phyloP scores from a whole-genome alignment of 148 eudicot species.

The Rhododendron henanense region DNA sequence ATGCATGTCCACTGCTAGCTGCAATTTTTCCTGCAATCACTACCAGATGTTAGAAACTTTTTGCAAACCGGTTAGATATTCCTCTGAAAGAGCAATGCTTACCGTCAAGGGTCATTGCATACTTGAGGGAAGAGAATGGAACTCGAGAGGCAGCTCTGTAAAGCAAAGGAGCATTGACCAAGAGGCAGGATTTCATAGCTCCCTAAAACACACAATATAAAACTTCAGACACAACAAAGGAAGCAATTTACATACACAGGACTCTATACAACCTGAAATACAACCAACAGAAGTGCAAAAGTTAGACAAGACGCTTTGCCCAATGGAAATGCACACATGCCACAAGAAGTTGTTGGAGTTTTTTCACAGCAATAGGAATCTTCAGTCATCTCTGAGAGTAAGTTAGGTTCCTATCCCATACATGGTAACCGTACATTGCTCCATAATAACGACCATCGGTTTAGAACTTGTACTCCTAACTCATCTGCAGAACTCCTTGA shows the following conservation, averaged over 20 bases:
- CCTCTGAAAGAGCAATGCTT: constrained; percentile 16
- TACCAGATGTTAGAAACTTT: background rate
- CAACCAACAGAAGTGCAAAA: background rate
- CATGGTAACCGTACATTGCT: background rate
- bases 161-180: constrained; percentile 93
- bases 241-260: background rate
- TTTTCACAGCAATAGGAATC: background rate
- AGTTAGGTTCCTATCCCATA: background rate
- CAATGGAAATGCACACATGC: background rate
- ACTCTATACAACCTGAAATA: background rate
- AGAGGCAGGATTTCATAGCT: constrained; percentile 75
- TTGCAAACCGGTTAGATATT: background rate
- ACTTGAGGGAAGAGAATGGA: constrained; percentile 89
- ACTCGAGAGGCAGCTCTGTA: constrained; percentile 79
- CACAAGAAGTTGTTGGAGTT: background rate
- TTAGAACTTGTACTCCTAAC: background rate
- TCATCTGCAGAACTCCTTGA: background rate
- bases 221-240: background rate
- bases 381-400: background rate
- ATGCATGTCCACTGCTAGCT: constrained; percentile 80
- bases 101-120: constrained; percentile 99
- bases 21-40: constrained; percentile 82
- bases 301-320: background rate
- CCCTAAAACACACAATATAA: constrained; percentile 40
- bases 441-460: background rate